phyloP scores from a whole-genome alignment of 371 early-diverging fungal species.

The Choanephora cucurbitarum region DNA sequence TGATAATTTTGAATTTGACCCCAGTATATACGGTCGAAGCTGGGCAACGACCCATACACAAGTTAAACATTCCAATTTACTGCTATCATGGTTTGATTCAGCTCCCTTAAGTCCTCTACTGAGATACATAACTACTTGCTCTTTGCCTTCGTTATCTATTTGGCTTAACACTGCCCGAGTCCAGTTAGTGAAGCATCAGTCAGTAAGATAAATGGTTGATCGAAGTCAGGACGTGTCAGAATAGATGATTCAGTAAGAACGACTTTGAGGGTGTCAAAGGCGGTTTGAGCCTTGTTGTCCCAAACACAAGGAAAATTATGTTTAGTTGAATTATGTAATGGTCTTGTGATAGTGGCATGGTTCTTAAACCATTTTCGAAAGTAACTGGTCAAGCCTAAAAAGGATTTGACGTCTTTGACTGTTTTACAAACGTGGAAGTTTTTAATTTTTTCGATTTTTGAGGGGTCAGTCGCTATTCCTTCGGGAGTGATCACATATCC shows the following conservation, averaged over 20 bases:
- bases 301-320: background rate
- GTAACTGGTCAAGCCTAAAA: conserved; percentile 4
- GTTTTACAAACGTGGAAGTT: conserved; percentile 1
- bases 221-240: conserved; percentile 3
- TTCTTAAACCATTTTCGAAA: background rate
- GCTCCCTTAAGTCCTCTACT: background rate
- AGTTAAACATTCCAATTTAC: conserved; percentile 2
- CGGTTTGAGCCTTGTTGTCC: background rate
- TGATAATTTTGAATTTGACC: background rate
- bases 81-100: conserved; percentile 3
- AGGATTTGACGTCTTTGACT: background rate
- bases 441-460: conserved; percentile 1
- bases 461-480: conserved; percentile 5
- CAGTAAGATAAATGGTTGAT: background rate
- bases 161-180: background rate
- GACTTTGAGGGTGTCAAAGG: conserved; percentile 1
- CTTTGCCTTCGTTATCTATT: conserved; percentile 2
- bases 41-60: background rate
- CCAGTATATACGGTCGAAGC: conserved; percentile 2
- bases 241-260: background rate
- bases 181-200: background rate
- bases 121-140: background rate
- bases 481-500: conserved; percentile 4
- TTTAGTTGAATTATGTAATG: conserved; percentile 5
- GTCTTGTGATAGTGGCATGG: conserved; percentile 2